These are phyloP conservation scores for Ascochyta lentis DNA, from an alignment of 2,329 filamentous ascomycete species.

Conservation along the genomic window DNA sequence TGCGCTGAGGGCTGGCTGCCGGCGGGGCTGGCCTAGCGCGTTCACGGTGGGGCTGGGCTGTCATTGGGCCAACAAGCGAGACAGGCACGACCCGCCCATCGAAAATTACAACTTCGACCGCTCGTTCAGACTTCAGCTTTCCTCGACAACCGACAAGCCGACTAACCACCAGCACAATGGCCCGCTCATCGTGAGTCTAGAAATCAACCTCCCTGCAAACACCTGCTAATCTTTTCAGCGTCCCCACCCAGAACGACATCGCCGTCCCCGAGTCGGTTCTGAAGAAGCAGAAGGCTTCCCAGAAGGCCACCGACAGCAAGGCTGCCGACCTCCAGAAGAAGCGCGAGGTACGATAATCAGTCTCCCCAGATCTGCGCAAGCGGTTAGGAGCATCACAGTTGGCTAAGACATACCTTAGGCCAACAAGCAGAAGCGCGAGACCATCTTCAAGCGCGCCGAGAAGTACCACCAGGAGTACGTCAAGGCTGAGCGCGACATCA, in stretches of 20 bases:
- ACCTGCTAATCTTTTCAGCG: slow-evolving; percentile 55
- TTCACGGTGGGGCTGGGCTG: background rate
- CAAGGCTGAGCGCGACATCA: slow-evolving; percentile 94
- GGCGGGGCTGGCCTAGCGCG: background rate
- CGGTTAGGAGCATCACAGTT: slow-evolving; percentile 49
- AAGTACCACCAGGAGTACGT: slow-evolving; percentile 99
- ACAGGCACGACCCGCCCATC: slow-evolving; percentile 22
- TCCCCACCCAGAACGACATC: slow-evolving; percentile 94
- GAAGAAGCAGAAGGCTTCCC: slow-evolving; percentile 99
- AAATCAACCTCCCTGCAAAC: background rate
- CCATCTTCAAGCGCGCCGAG: slow-evolving; percentile 99
- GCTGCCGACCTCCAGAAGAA: slow-evolving; percentile 81
- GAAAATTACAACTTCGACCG: slow-evolving; percentile 2
- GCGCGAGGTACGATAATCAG: slow-evolving; percentile 85
- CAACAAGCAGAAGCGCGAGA: slow-evolving; percentile 97
- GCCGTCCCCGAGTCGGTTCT: slow-evolving; percentile 98
- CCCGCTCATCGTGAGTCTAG: slow-evolving; percentile 43
- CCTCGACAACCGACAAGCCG: slow-evolving; percentile 35
- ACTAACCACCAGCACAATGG: slow-evolving; percentile 49
- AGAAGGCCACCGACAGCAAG: slow-evolving; percentile 95
- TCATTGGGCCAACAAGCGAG: slow-evolving; percentile 27
- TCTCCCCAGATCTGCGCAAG: slow-evolving; percentile 46
- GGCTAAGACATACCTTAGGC: slow-evolving; percentile 66
- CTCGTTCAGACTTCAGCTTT: slow-evolving; percentile 31
- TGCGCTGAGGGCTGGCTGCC: slow-evolving; percentile 19